Percentiles rank a stretch among this genome's conserved stretches.
Conservation (phyloP, 2,329 filamentous ascomycete genomes). For the Rosellinia necatrix region DNA sequence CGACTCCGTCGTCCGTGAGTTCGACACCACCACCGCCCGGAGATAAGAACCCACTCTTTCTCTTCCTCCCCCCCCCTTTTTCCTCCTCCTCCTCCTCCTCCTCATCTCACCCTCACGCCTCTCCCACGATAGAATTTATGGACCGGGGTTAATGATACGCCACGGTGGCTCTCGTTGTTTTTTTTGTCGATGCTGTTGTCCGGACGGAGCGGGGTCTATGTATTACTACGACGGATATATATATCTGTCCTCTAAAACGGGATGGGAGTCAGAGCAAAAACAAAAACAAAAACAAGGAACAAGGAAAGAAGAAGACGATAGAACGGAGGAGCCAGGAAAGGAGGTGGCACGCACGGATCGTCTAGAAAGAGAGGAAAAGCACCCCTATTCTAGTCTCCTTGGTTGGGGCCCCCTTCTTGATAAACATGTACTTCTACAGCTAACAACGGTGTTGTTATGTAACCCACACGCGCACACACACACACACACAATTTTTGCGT, state of each 20-base stretch:
- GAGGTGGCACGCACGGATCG: constrained; percentile 26
- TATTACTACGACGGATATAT: constrained; percentile 23
- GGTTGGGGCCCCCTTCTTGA: constrained; percentile 2
- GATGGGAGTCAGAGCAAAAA: not conserved
- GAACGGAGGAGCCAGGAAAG: too few species aligned
- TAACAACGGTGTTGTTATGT: not conserved
- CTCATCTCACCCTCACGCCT: not conserved
- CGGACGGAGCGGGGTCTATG: not conserved
- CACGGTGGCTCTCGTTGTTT: not conserved
- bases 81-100: not conserved
- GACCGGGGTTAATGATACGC: not conserved
- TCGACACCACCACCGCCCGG: constrained; percentile 38
- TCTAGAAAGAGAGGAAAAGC: constrained; percentile 5
- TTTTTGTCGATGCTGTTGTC: too few species aligned
- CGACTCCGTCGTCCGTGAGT: constrained; percentile 41
- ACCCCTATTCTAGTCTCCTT: not conserved
- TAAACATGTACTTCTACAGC: constrained; percentile 25
- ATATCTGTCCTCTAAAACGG: too few species aligned
- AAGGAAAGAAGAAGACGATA: not conserved
- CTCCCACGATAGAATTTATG: not conserved
- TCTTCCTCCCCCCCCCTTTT: not conserved
- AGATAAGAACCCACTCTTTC: constrained; percentile 16
- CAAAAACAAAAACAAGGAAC: not conserved
- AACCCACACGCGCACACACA: too few species aligned
- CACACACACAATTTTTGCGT: constrained; percentile 16